Conservation (phyloP, 768 basidiomycete species). For the Lactarius vividus region DNA sequence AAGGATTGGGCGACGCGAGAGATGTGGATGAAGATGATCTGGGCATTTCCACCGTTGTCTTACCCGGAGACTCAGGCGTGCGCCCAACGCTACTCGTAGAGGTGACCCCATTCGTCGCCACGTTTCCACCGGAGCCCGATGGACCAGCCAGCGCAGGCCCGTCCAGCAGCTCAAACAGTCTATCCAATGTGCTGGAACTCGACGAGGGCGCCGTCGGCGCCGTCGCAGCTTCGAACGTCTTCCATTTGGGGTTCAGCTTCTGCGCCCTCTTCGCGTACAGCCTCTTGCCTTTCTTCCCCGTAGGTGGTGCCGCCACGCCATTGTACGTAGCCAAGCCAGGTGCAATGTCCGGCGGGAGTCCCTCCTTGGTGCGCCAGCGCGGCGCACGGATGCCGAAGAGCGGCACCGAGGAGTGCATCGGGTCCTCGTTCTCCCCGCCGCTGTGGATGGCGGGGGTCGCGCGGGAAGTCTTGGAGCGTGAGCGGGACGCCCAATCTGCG, state of each 20-base stretch:
- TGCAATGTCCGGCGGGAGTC: background rate
- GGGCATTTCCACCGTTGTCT: background rate
- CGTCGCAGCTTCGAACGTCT: background rate
- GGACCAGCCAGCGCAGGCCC: background rate
- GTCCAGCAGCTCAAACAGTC: background rate
- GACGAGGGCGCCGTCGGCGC: background rate
- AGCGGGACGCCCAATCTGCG: conserved; percentile 14
- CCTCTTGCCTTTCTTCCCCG: background rate
- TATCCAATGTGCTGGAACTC: background rate
- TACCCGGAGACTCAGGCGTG: background rate
- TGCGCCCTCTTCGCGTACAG: background rate
- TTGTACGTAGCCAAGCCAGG: conserved; percentile 2
- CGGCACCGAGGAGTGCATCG: conserved; percentile 7
- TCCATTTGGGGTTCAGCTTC: background rate
- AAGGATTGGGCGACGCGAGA: background rate
- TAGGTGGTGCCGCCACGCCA: background rate
- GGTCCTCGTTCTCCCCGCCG: background rate
- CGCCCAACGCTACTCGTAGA: background rate
- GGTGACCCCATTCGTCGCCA: background rate
- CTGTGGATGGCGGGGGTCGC: background rate
- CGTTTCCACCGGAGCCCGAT: background rate
- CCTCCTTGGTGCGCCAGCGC: conserved; percentile 16
- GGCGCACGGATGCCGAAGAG: conserved; percentile 12
- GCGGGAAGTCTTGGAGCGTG: conserved; percentile 18
- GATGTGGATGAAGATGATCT: background rate